A percentile compares a stretch with the other conserved stretches of the same genome.
phyloP scores from a whole-genome alignment of 371 early-diverging fungal genomes.

The Homolaphlyctis polyrhiza region DNA sequence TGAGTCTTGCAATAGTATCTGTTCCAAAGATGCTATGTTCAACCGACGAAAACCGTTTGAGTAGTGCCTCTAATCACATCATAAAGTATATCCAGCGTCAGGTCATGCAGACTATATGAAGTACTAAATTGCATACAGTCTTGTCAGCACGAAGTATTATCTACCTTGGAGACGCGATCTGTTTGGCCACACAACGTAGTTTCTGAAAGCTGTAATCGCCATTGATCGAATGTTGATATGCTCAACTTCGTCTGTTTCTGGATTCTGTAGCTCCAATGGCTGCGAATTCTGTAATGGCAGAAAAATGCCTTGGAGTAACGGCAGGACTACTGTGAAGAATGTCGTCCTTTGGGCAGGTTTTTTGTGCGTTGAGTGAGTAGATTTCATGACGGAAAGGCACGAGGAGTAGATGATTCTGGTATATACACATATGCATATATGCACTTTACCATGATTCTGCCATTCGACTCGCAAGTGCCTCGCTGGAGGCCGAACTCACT shows the following conservation, averaged over 20 bases:
- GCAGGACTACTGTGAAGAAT: no score
- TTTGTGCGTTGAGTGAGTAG: no score
- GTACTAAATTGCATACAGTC: neutral
- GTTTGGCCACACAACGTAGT: conserved; percentile 4
- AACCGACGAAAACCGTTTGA: conserved; percentile 1
- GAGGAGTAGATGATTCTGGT: no score
- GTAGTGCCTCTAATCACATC: neutral
- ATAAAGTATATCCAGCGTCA: neutral
- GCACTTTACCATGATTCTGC: neutral
- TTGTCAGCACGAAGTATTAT: neutral
- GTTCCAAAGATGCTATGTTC: conserved; percentile 1
- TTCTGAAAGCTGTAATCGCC: neutral
- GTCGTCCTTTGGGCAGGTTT: no score
- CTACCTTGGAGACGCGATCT: neutral
- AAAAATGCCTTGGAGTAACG: neutral
- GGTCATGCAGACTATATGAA: neutral
- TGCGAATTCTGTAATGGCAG: neutral
- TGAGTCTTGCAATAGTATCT: neutral
- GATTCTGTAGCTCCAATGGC: neutral
- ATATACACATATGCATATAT: neutral
- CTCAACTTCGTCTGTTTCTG: neutral
- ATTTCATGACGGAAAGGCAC: no score
- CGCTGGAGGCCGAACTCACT: conserved; percentile 2
- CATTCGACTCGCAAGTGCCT: conserved; percentile 1
- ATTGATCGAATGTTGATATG: neutral